A percentile compares a stretch with the other conserved stretches of the same genome.
Conservation (phyloP, 148 eudicot species). For the Heliamphora exappendiculata region DNA sequence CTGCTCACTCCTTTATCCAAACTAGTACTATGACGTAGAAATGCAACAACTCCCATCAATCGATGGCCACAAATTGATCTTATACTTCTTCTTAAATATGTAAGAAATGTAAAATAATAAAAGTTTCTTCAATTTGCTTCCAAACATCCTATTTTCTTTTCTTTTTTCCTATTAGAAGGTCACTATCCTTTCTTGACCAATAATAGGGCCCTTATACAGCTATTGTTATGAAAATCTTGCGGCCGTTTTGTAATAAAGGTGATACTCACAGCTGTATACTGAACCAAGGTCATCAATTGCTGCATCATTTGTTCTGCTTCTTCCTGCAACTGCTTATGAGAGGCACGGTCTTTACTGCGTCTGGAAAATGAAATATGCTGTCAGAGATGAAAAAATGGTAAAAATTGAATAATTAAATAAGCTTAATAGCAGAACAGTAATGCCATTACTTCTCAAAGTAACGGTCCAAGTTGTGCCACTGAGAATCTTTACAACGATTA, state of each 20-base stretch:
- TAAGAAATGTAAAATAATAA: background rate
- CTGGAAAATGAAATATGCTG: slow-evolving; percentile 14
- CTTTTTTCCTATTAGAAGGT: background rate
- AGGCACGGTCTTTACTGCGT: slow-evolving; percentile 32
- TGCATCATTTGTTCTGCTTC: slow-evolving; percentile 41
- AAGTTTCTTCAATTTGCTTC: background rate
- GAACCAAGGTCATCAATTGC: slow-evolving; percentile 50
- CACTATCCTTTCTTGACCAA: slow-evolving; percentile 8
- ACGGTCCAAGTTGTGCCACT: slow-evolving; percentile 63
- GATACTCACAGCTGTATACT: slow-evolving; percentile 54
- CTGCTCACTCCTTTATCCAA: background rate
- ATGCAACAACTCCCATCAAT: background rate
- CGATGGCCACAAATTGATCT: background rate
- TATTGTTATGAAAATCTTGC: background rate
- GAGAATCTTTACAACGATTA: slow-evolving; percentile 65
- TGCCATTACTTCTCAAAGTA: slow-evolving; percentile 47
- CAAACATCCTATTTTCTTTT: background rate
- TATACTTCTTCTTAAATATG: background rate
- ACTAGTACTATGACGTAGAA: background rate
- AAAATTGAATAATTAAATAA: background rate
- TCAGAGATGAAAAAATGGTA: background rate
- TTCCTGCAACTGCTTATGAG: slow-evolving; percentile 39
- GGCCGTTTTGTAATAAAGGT: background rate
- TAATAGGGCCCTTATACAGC: background rate
- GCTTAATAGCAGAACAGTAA: slow-evolving; percentile 1